Conservation (phyloP, 192 early-diverging fungal genomes). For the Anaeromyces robustus region DNA sequence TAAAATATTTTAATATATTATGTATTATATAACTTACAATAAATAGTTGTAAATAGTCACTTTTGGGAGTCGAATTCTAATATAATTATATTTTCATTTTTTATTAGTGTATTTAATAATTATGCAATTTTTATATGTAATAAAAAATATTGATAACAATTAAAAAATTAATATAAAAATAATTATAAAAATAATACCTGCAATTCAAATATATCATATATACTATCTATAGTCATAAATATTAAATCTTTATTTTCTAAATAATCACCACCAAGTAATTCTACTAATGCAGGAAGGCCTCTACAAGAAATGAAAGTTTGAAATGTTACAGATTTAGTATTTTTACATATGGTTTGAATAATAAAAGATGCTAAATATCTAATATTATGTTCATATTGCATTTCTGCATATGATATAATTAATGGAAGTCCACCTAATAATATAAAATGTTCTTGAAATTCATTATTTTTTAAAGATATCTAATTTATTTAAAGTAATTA, state of each 20-base stretch:
- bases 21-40: background rate
- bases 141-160: too few relatives aligned
- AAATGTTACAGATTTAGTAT: constrained; percentile 21
- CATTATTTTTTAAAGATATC: background rate
- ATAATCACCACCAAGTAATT: constrained; percentile 30
- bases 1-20: background rate
- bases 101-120: too few relatives aligned
- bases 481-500: background rate
- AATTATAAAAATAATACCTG: too few relatives aligned
- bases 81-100: too few relatives aligned
- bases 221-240: constrained; percentile 29
- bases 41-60: constrained; percentile 36
- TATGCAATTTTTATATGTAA: too few relatives aligned
- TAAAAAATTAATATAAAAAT: too few relatives aligned
- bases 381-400: constrained; percentile 14
- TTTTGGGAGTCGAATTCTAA: constrained; percentile 31
- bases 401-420: constrained; percentile 23
- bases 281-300: constrained; percentile 24
- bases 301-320: constrained; percentile 45
- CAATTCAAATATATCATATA: constrained; percentile 30
- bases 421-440: constrained; percentile 34
- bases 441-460: constrained; percentile 29
- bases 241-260: constrained; percentile 22
- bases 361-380: constrained; percentile 28
- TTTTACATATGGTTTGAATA: constrained; percentile 25